phyloP scores from a whole-genome alignment of 2,329 filamentous ascomycete species.

The Fusarium sp. region DNA sequence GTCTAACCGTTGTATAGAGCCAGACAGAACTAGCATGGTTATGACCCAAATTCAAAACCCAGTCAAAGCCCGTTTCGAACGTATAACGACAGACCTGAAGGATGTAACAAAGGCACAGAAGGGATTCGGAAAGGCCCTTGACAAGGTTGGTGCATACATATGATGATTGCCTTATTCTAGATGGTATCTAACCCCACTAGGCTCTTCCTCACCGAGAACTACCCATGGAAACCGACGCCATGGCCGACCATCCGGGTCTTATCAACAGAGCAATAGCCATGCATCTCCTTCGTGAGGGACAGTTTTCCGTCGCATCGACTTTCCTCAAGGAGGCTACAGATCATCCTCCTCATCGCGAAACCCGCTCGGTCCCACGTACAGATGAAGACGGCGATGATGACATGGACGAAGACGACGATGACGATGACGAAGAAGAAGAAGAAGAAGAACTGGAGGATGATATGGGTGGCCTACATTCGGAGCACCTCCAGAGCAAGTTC shows the following conservation, averaged over 20 bases:
- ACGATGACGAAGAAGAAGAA: conserved; percentile 11
- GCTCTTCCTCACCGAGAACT: conserved; percentile 68
- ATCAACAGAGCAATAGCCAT: conserved; percentile 96
- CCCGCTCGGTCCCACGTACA: conserved; percentile 36
- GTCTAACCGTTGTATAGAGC: conserved; percentile 46
- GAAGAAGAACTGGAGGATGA: conserved; percentile 47
- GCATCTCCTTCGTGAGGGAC: conserved; percentile 94
- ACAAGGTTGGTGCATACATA: conserved; percentile 69
- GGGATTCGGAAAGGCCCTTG: conserved; percentile 85
- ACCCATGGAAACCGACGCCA: conserved; percentile 82
- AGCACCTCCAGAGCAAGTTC: conserved; percentile 82
- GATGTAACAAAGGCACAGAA: conserved; percentile 85
- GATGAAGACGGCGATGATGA: conserved; percentile 52
- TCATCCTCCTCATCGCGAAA: conserved; percentile 47
- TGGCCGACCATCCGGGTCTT: conserved; percentile 78
- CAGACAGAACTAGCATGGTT: conserved; percentile 70
- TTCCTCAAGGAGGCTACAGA: conserved; percentile 80
- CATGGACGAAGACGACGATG: conserved; percentile 51
- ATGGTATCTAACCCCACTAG: conserved; percentile 45
- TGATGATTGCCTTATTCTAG: neutral
- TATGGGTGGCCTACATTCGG: conserved; percentile 47
- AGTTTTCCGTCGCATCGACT: conserved; percentile 87
- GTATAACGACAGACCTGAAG: conserved; percentile 83
- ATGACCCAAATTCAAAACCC: conserved; percentile 89
- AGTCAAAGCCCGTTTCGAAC: conserved; percentile 82